Conservation (phyloP, 768 basidiomycete species). For the Tricholoma flavovirens region DNA sequence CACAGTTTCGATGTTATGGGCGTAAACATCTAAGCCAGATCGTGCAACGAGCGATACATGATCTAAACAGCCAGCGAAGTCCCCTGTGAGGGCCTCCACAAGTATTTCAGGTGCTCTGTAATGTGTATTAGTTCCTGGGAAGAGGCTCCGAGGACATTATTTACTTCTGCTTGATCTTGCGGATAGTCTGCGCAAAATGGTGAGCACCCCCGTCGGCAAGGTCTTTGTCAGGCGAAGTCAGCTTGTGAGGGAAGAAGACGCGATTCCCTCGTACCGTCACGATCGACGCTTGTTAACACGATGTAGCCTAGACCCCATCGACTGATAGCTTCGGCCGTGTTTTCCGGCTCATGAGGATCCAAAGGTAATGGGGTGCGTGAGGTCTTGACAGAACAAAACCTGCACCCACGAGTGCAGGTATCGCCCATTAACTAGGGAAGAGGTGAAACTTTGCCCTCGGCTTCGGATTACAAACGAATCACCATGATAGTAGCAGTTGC, state of each 20-base stretch:
- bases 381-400: slow-evolving; percentile 97
- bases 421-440: slow-evolving; percentile 88
- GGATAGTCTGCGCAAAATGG: slow-evolving; percentile 94
- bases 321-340: slow-evolving; percentile 96
- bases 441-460: slow-evolving; percentile 5
- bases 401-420: slow-evolving; percentile 95
- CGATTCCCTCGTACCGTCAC: slow-evolving; percentile 68
- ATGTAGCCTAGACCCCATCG: slow-evolving; percentile 99
- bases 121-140: slow-evolving; percentile 3
- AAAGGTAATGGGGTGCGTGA: slow-evolving; percentile 82
- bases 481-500: slow-evolving; percentile 99
- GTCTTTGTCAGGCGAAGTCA: slow-evolving; percentile 42
- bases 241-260: not conserved
- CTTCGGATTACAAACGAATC: slow-evolving; percentile 13
- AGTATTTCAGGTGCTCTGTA: slow-evolving; percentile 88
- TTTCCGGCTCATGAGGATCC: slow-evolving; percentile 95
- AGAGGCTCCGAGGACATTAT: slow-evolving; percentile 12
- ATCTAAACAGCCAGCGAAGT: slow-evolving; percentile 77
- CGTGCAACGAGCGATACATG: slow-evolving; percentile 79
- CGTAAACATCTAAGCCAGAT: slow-evolving; percentile 95
- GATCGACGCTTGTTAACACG: slow-evolving; percentile 92
- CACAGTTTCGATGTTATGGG: slow-evolving; percentile 96
- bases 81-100: slow-evolving; percentile 93
- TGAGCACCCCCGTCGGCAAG: slow-evolving; percentile 86
- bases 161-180: slow-evolving; percentile 93